Conservation (phyloP, 129 eudicot species). For the Heracleum sosnowskyi region DNA sequence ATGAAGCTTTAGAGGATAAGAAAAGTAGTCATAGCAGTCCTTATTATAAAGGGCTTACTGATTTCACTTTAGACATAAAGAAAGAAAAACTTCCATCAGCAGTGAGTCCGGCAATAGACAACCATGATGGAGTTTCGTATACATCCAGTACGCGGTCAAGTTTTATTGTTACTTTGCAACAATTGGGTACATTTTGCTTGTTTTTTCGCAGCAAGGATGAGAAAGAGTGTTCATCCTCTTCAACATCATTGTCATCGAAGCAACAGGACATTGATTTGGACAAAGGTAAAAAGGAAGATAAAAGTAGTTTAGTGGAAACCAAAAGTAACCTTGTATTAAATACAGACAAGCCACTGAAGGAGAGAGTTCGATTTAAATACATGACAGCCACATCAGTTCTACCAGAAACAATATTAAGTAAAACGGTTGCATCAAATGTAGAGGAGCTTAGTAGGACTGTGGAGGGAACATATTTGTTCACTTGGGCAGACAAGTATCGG, state of each 20-base stretch:
- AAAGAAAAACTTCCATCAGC: background rate
- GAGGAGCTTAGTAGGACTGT: slow-evolving; percentile 21
- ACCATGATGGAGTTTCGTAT: slow-evolving; percentile 25
- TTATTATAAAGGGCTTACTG: slow-evolving; percentile 34
- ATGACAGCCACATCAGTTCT: slow-evolving; percentile 12
- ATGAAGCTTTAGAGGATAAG: slow-evolving; percentile 18
- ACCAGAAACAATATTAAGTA: slow-evolving; percentile 12
- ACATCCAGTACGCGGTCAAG: slow-evolving; percentile 40
- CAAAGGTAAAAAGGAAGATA: slow-evolving; percentile 8
- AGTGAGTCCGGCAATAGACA: slow-evolving; percentile 27
- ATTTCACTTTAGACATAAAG: slow-evolving; percentile 22
- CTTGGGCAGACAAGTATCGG: slow-evolving; percentile 64
- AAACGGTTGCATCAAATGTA: slow-evolving; percentile 15
- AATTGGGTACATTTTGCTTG: slow-evolving; percentile 49
- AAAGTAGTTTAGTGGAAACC: background rate
- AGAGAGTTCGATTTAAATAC: slow-evolving; percentile 39
- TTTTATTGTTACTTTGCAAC: slow-evolving; percentile 42
- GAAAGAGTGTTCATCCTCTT: slow-evolving; percentile 22
- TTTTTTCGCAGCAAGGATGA: slow-evolving; percentile 21
- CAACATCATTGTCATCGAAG: slow-evolving; percentile 13
- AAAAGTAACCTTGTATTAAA: background rate
- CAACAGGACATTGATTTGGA: background rate
- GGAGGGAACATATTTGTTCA: slow-evolving; percentile 26
- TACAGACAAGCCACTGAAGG: slow-evolving; percentile 75
- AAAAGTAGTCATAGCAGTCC: slow-evolving; percentile 18